Percentiles rank a stretch among this genome's conserved stretches.
Evolutionary conservation across 352 stramenopile genomes (phyloP).

Genomic region (Globisporangium cystogenes): DNA sequence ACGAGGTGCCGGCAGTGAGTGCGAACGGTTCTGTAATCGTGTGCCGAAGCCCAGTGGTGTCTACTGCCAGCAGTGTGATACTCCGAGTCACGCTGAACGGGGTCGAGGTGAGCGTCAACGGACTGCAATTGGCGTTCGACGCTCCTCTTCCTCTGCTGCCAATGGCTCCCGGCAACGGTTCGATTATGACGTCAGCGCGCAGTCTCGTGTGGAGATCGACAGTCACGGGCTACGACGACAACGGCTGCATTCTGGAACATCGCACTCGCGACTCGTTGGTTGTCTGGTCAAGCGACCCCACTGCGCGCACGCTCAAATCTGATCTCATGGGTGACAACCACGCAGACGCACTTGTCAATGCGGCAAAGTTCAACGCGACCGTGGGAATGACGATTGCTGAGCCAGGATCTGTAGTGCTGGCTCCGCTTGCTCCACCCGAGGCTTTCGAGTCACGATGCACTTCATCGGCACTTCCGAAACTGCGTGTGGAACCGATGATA

Average conservation of each 20-base stretch:
- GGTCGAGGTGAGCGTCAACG: conserved; percentile 26
- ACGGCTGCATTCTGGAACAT: no score
- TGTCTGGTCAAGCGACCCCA: not conserved
- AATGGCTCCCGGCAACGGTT: conserved; percentile 9
- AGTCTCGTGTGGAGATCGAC: not conserved
- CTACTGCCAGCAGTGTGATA: conserved; percentile 1
- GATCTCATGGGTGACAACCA: no score
- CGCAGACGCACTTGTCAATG: no score
- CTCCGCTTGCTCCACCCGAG: no score
- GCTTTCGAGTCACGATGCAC: no score
- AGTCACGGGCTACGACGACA: not conserved
- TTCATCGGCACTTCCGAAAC: conserved; percentile 15
- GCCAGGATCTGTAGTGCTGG: no score
- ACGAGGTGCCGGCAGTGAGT: conserved; percentile 15
- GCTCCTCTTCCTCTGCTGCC: conserved; percentile 5
- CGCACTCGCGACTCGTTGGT: no score
- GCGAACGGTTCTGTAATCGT: conserved; percentile 24
- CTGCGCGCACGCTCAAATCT: not conserved
- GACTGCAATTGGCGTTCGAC: conserved; percentile 19
- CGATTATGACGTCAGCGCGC: not conserved
- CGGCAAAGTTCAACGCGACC: no score
- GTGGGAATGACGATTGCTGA: no score
- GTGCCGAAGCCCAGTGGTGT: conserved; percentile 22
- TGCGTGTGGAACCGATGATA: conserved; percentile 12
- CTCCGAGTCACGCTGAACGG: conserved; percentile 35